These are phyloP conservation scores for Xylariaceae sp. DNA, from an alignment of 2,329 filamentous ascomycete genomes.

Conservation along the genomic window DNA sequence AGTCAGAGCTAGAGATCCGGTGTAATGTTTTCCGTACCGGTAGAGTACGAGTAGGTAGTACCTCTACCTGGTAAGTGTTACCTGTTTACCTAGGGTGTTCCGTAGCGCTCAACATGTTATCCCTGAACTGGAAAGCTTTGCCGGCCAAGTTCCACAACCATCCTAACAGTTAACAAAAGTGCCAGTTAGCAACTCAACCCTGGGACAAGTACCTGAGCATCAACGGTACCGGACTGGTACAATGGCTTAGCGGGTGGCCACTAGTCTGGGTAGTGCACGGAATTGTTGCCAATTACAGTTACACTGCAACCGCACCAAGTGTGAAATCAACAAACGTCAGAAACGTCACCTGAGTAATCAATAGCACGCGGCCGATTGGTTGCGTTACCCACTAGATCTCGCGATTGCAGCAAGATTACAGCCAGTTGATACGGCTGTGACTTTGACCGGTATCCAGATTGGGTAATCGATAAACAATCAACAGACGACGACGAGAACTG, in stretches of 20 bases:
- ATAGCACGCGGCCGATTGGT: not conserved
- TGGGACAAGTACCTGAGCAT: too few species aligned
- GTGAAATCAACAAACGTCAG: too few species aligned
- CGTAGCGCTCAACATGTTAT: not conserved
- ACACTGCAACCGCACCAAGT: not conserved
- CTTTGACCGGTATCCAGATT: too few species aligned
- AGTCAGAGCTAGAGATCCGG: not conserved
- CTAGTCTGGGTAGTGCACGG: not conserved
- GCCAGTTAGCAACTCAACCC: too few species aligned
- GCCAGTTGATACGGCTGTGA: not conserved
- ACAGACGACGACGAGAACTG: too few species aligned
- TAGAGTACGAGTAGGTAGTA: not conserved
- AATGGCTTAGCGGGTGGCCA: too few species aligned
- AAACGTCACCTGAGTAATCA: not conserved
- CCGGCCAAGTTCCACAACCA: not conserved
- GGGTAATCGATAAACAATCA: too few species aligned
- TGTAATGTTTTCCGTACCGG: not conserved
- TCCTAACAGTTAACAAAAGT: not conserved
- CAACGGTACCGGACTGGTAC: too few species aligned
- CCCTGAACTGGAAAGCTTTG: not conserved
- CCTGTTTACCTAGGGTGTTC: too few species aligned
- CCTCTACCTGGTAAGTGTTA: not conserved
- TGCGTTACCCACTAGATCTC: not conserved
- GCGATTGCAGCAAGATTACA: not conserved
- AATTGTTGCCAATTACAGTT: not conserved